Conservation (phyloP, 345 rosid species). For the Arabidopsis thaliana region DNA sequence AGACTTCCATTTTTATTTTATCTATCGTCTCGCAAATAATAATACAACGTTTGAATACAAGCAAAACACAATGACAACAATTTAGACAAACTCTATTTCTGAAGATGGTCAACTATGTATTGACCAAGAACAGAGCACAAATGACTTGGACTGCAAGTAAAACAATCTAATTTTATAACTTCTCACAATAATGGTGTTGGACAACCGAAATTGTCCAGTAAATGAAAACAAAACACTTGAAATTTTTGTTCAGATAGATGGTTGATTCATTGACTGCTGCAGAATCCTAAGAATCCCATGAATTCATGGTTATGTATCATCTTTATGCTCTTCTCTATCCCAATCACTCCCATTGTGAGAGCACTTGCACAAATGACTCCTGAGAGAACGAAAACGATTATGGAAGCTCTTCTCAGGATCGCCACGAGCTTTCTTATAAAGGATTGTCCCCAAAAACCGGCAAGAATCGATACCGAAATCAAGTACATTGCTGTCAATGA, state of each 20-base stretch:
- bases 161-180: constrained; percentile 5
- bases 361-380: constrained; percentile 87
- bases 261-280: constrained; percentile 60
- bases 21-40: constrained; percentile 2
- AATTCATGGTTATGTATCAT: constrained; percentile 82
- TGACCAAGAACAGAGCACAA: constrained; percentile 21
- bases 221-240: constrained; percentile 8
- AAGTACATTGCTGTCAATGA: constrained; percentile 66
- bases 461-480: constrained; percentile 63
- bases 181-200: constrained; percentile 30
- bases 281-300: constrained; percentile 83
- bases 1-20: background rate
- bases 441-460: constrained; percentile 93
- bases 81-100: background rate
- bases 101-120: constrained; percentile 30
- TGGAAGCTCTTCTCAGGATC: constrained; percentile 65
- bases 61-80: background rate
- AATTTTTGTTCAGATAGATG: background rate
- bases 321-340: constrained; percentile 58
- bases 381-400: constrained; percentile 78
- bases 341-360: constrained; percentile 79
- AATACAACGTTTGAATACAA: background rate
- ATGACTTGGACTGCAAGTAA: constrained; percentile 35
- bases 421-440: constrained; percentile 66
- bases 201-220: constrained; percentile 69